Conservation (phyloP, 1,139 yeast genomes). For the Casaregolazyma suthepensis region DNA sequence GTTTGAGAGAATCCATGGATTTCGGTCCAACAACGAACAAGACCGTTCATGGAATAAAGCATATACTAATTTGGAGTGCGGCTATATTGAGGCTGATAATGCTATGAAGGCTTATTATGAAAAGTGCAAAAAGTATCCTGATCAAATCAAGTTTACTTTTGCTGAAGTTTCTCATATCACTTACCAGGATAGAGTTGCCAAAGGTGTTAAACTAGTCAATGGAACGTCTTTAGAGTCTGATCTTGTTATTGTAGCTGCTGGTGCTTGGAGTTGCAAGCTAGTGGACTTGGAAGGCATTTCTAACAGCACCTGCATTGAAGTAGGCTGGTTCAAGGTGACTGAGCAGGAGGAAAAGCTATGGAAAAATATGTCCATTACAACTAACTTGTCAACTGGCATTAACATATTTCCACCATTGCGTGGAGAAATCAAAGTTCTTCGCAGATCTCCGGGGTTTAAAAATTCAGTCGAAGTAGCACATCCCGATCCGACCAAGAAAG, state of each 20-base stretch:
- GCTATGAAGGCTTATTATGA: slow-evolving; percentile 10
- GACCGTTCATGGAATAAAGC: slow-evolving; percentile 8
- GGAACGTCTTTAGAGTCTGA: slow-evolving; percentile 1
- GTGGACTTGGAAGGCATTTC: slow-evolving; percentile 8
- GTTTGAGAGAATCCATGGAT: slow-evolving; percentile 10
- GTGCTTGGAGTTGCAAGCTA: slow-evolving; percentile 12
- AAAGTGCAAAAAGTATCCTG: slow-evolving; percentile 4
- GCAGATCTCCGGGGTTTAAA: slow-evolving; percentile 11
- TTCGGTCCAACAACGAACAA: neutral
- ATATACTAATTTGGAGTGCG: slow-evolving; percentile 8
- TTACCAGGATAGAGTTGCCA: slow-evolving; percentile 6
- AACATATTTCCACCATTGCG: slow-evolving; percentile 11
- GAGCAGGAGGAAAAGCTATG: slow-evolving; percentile 9
- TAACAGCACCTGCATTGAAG: slow-evolving; percentile 11
- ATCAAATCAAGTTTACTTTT: slow-evolving; percentile 8
- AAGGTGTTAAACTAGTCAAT: slow-evolving; percentile 7
- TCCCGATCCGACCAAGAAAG: slow-evolving; percentile 8
- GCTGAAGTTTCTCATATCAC: slow-evolving; percentile 8
- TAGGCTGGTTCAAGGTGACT: slow-evolving; percentile 11
- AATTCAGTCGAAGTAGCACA: slow-evolving; percentile 6
- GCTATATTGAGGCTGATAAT: slow-evolving; percentile 11
- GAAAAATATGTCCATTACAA: slow-evolving; percentile 13
- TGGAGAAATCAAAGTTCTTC: slow-evolving; percentile 9
- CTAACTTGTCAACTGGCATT: slow-evolving; percentile 12
- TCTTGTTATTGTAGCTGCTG: slow-evolving; percentile 10